Conservation (phyloP, 345 rosid genomes). For the Cardamine occulta region DNA sequence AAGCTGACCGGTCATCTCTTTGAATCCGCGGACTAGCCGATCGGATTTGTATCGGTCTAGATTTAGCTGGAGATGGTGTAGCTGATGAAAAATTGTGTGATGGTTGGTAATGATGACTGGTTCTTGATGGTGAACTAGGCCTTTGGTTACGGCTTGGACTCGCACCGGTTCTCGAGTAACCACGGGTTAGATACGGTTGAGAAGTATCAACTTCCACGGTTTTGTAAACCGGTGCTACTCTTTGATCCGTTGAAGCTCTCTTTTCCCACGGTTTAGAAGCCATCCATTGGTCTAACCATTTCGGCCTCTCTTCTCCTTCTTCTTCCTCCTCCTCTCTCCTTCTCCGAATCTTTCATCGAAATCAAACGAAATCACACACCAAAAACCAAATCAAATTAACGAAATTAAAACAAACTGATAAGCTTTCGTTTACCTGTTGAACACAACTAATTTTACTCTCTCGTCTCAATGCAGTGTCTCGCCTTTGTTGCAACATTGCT, state of each 20-base stretch:
- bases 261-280: slow-evolving; percentile 68
- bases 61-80: slow-evolving; percentile 74
- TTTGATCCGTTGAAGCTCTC: slow-evolving; percentile 66
- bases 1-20: slow-evolving; percentile 49
- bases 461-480: slow-evolving; percentile 60
- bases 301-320: slow-evolving; percentile 58
- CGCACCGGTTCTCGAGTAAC: slow-evolving; percentile 46
- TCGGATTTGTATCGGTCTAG: slow-evolving; percentile 65
- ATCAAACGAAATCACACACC: neutral
- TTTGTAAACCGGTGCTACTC: slow-evolving; percentile 54
- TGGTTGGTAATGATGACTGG: slow-evolving; percentile 54
- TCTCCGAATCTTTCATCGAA: slow-evolving; percentile 47
- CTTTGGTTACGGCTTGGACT: slow-evolving; percentile 53
- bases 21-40: slow-evolving; percentile 69
- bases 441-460: slow-evolving; percentile 44
- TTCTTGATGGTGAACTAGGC: slow-evolving; percentile 61
- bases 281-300: slow-evolving; percentile 64
- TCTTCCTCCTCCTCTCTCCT: slow-evolving; percentile 50
- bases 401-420: neutral
- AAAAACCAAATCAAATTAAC: neutral
- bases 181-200: slow-evolving; percentile 54
- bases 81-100: slow-evolving; percentile 32
- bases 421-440: slow-evolving; percentile 52
- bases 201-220: slow-evolving; percentile 74
- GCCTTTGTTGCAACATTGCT: slow-evolving; percentile 75